Base-by-base conservation (phyloP, 768 basidiomycete species). In the Suillus hirtellus region DNA sequence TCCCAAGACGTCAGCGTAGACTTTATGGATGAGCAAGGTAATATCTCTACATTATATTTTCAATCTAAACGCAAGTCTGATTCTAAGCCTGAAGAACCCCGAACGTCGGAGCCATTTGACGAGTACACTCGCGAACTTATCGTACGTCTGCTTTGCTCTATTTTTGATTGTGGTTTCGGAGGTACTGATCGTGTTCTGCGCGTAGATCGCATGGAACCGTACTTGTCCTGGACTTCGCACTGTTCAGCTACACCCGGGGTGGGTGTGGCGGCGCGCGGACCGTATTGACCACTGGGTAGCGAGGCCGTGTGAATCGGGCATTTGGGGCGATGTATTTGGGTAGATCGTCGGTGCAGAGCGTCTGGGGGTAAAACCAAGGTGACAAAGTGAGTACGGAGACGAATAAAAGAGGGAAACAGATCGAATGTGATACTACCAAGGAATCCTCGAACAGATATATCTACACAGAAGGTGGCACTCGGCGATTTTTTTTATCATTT, bases 151-250 rank as follows among this genome's bases (percentile, higher is more conserved):
- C 38, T 24, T 1, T 4, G 21, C 4, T 52, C 2, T 19, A 34
- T n/a, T 12, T 12, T n/a, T n/a, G 11, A 35, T 35, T 3, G 34
- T 11, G 10, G 10, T 19, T n/a, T 4, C 19, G 19, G 5, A 1
- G 10, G 52, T 6, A 6, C 52, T 53, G 4, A 53, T 34, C 6
- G n/a, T 53, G 52, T n/a, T 10, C 19, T 53, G 19, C 19, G 4
- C 19, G 74, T 82, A 42, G 75, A 79, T 11, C 37, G 78, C 81
- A 9, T 83, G 82, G 81, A 78, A 77, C 56, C 74, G 76, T 52
- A 77, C 76, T 49, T 81, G 81, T 61, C 73, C 72, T 2, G 60
- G 60, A 55, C 67, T 83, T 61, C 72, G 75, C 24, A 76, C 78
- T 69, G 76, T 83, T 11, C 81, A 81, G 63, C 75, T 83, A 50